Conservation (phyloP, 78 protist genomes). For the Speleostelium caveatum region DNA sequence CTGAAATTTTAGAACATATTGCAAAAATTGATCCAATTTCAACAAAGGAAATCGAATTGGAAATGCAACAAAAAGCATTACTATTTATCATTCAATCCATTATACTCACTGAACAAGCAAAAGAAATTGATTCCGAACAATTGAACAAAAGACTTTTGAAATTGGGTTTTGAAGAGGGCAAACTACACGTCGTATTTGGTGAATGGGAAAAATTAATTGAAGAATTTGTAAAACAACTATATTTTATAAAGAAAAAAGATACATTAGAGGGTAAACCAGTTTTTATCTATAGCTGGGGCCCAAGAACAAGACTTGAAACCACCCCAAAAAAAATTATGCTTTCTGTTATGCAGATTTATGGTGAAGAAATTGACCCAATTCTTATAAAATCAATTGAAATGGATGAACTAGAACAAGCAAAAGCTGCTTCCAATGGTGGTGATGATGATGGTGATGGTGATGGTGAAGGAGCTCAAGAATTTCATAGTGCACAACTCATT, state of each 20-base stretch:
- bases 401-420: conserved; percentile 3
- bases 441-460: neutral
- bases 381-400: conserved; percentile 23
- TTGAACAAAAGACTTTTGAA: neutral
- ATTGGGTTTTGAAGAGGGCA: conserved; percentile 15
- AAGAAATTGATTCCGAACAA: neutral
- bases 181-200: conserved; percentile 34
- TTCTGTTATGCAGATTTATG: conserved; percentile 17
- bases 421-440: no score
- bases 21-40: neutral
- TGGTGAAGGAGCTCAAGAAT: no score
- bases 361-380: conserved; percentile 39
- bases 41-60: neutral
- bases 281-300: conserved; percentile 14
- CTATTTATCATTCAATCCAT: conserved; percentile 2
- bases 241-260: neutral
- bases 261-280: neutral
- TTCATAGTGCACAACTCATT: no score
- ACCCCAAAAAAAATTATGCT: neutral
- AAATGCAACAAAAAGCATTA: neutral
- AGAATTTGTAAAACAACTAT: conserved; percentile 7
- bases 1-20: neutral
- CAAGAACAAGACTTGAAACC: conserved; percentile 9
- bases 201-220: conserved; percentile 49
- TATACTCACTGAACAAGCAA: conserved; percentile 5